Evolutionary conservation across 495 filamentous ascomycete species (phyloP).

Genomic region (Opeltia flavorubescens): DNA sequence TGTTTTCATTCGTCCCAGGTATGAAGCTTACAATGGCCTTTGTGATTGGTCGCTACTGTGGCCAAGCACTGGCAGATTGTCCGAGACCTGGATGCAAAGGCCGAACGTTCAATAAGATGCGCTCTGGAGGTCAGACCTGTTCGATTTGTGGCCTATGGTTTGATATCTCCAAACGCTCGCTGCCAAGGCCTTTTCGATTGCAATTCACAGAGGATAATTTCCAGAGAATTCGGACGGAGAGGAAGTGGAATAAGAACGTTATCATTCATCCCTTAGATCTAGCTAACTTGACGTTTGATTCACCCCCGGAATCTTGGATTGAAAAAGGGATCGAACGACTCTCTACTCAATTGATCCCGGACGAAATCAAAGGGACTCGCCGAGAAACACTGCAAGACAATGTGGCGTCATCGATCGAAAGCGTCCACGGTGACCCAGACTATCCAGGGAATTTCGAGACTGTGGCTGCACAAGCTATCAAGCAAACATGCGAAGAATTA

Average conservation of each 20-base stretch:
- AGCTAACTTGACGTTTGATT: background rate
- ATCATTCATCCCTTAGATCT: background rate
- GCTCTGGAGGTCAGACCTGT: constrained; percentile 1
- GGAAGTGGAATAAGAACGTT: constrained; percentile 12
- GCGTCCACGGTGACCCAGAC: too few species aligned
- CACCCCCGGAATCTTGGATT: too few species aligned
- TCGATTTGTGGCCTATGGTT: too few species aligned
- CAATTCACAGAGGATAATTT: background rate
- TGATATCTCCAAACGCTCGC: background rate
- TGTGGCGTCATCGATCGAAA: too few species aligned
- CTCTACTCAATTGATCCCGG: too few species aligned
- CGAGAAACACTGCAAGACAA: too few species aligned
- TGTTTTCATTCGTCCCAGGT: background rate
- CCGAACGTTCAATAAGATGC: background rate
- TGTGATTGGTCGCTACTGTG: background rate
- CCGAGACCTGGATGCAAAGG: constrained; percentile 1
- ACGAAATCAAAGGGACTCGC: too few species aligned
- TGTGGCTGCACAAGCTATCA: too few species aligned
- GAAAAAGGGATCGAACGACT: too few species aligned
- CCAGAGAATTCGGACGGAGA: constrained; percentile 5
- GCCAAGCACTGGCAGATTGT: background rate
- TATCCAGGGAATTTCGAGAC: too few species aligned
- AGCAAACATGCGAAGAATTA: too few species aligned
- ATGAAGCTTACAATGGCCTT: constrained; percentile 14
- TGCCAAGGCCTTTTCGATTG: constrained; percentile 2